A percentile compares a stretch with the other conserved stretches of the same genome.
phyloP scores from a whole-genome alignment of 352 stramenopile genomes.

The Globisporangium emineosum region DNA sequence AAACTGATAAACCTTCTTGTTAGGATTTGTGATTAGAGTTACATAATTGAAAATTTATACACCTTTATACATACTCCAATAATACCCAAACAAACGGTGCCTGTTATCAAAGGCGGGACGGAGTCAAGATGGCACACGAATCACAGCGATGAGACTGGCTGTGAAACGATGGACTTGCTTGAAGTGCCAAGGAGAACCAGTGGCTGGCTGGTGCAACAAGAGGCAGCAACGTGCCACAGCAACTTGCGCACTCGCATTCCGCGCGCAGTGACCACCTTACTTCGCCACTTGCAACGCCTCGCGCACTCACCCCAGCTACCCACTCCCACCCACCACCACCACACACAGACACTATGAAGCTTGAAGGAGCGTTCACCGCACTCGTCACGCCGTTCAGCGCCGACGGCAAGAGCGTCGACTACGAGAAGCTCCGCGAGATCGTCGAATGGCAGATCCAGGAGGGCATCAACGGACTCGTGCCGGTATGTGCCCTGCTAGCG shows the following conservation, averaged over 20 bases:
- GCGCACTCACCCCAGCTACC: conserved; percentile 2
- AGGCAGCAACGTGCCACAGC: not conserved
- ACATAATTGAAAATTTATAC: too few relatives aligned
- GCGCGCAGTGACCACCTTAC: conserved; percentile 12
- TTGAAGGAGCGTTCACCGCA: conserved; percentile 88
- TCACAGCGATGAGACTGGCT: not conserved
- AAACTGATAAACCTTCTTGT: too few relatives aligned
- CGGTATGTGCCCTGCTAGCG: conserved; percentile 43
- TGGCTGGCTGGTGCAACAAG: conserved; percentile 13
- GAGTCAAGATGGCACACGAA: not conserved
- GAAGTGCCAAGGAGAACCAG: conserved; percentile 23
- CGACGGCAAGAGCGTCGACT: conserved; percentile 91
- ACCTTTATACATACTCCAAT: too few relatives aligned
- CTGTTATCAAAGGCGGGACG: not conserved
- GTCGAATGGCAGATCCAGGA: conserved; percentile 92
- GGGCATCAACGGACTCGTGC: conserved; percentile 95
- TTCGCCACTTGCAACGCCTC: conserved; percentile 14
- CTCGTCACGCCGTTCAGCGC: conserved; percentile 96
- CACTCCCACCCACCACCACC: not conserved
- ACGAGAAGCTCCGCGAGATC: conserved; percentile 89
- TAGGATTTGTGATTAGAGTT: too few relatives aligned
- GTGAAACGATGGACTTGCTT: conserved; percentile 19
- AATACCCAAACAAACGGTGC: too few relatives aligned
- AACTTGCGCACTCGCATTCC: not conserved
- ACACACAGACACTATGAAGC: conserved; percentile 13